phyloP scores from a whole-genome alignment of 257 asterid species.

The Agastache rugosa region DNA sequence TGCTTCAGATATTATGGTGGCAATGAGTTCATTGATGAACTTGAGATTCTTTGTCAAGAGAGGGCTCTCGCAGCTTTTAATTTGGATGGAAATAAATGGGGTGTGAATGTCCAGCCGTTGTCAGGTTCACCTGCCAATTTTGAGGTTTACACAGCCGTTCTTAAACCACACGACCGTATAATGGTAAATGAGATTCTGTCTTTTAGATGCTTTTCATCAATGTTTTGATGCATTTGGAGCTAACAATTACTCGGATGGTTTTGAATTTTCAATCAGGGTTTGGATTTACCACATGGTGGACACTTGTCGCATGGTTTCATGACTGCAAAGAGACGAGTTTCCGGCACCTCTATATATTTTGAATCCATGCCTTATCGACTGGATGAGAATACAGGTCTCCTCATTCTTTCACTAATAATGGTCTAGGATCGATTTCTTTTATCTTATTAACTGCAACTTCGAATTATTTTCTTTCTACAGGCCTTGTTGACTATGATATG shows the following conservation, averaged over 20 bases:
- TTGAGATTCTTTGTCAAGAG: slow-evolving; percentile 90
- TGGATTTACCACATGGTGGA: slow-evolving; percentile 98
- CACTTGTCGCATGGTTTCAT: slow-evolving; percentile 96
- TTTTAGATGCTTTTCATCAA: neutral
- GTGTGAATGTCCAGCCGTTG: slow-evolving; percentile 91
- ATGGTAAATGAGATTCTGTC: slow-evolving; percentile 56
- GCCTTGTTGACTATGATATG: slow-evolving; percentile 90
- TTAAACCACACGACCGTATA: slow-evolving; percentile 87
- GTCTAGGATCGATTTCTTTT: neutral
- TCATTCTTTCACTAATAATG: neutral
- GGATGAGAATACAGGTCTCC: slow-evolving; percentile 86
- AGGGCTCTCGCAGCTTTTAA: slow-evolving; percentile 92
- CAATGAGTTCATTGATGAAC: slow-evolving; percentile 84
- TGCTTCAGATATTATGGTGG: slow-evolving; percentile 85
- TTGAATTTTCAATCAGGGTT: slow-evolving; percentile 57
- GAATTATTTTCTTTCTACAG: slow-evolving; percentile 43
- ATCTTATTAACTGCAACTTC: neutral
- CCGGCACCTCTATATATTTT: slow-evolving; percentile 92
- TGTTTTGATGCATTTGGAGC: slow-evolving; percentile 17
- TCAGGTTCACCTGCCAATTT: slow-evolving; percentile 99
- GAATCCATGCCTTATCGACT: slow-evolving; percentile 95
- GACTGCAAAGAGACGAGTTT: slow-evolving; percentile 93
- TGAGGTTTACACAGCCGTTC: slow-evolving; percentile 90
- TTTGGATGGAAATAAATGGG: slow-evolving; percentile 80
- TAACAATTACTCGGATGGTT: neutral